Percentiles rank a stretch among this genome's conserved stretches.
phyloP scores from a whole-genome alignment of 2,329 filamentous ascomycete species.

The Diplocarpon mali region DNA sequence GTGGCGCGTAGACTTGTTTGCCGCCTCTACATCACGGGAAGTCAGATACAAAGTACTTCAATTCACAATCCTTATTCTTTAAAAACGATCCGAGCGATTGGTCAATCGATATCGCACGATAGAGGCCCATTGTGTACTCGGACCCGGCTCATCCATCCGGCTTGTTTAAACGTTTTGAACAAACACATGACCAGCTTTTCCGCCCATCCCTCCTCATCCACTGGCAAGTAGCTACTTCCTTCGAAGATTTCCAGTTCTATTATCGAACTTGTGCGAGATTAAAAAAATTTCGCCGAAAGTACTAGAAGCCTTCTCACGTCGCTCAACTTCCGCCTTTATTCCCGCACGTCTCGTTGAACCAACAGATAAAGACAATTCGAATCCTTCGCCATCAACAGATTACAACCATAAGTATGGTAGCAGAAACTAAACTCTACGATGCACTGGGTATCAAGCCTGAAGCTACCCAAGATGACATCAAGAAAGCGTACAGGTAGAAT shows the following conservation, averaged over 20 bases:
- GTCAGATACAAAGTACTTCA: background rate
- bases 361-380: background rate
- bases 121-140: slow-evolving; percentile 6
- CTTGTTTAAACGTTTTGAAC: background rate
- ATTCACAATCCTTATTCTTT: background rate
- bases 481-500: slow-evolving; percentile 80
- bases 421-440: slow-evolving; percentile 94
- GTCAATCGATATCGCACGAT: slow-evolving; percentile 10
- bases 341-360: background rate
- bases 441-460: slow-evolving; percentile 66
- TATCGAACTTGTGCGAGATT: background rate
- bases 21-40: background rate
- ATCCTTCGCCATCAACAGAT: background rate
- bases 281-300: background rate
- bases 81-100: slow-evolving; percentile 9
- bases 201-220: too few relatives aligned
- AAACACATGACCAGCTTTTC: slow-evolving; percentile 19
- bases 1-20: background rate
- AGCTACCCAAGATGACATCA: slow-evolving; percentile 87
- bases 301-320: background rate
- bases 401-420: slow-evolving; percentile 56
- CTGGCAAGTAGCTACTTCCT: slow-evolving; percentile 1
- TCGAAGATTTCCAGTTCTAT: slow-evolving; percentile 9
- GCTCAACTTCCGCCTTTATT: background rate
- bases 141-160: background rate